Percentiles rank a stretch among this genome's conserved stretches.
phyloP scores from a whole-genome alignment of 805 yeast species.

The Wickerhamomyces rabaulensis region DNA sequence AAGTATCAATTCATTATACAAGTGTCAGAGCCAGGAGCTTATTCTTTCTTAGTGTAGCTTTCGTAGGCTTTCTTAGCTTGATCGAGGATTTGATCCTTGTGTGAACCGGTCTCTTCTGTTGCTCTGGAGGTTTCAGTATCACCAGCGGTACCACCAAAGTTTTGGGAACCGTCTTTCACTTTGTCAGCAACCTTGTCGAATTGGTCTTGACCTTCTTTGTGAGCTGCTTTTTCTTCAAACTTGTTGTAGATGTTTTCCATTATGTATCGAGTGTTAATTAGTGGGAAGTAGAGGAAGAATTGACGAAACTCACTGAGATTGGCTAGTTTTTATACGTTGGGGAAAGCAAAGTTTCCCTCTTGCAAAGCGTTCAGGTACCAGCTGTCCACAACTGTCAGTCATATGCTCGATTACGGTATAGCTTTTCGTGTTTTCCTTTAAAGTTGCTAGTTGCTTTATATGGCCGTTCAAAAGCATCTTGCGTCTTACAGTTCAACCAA shows the following conservation, averaged over 20 bases:
- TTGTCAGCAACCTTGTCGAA: background rate
- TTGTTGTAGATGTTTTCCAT: background rate
- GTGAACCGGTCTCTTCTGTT: constrained; percentile 1
- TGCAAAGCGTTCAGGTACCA: background rate
- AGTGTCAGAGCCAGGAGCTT: too few species aligned
- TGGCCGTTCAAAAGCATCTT: too few species aligned
- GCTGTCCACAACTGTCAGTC: background rate
- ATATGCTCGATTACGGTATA: background rate
- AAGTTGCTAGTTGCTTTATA: background rate
- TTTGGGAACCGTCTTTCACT: constrained; percentile 3
- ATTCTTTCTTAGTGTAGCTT: constrained; percentile 7
- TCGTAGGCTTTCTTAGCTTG: constrained; percentile 15
- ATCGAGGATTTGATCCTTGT: constrained; percentile 10
- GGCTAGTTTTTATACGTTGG: too few species aligned
- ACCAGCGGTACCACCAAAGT: constrained; percentile 16
- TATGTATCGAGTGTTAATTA: background rate
- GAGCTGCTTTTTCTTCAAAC: background rate
- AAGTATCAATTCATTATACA: too few species aligned
- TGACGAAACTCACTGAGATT: too few species aligned
- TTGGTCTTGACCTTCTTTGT: background rate
- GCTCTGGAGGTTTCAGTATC: constrained; percentile 4
- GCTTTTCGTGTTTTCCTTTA: too few species aligned
- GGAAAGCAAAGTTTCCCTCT: too few species aligned
- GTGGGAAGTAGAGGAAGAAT: background rate
- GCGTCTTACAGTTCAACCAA: too few species aligned